These are phyloP conservation scores for Lecanosticta acicola DNA, from an alignment of 2,329 filamentous ascomycete genomes.

Conservation along the genomic window DNA sequence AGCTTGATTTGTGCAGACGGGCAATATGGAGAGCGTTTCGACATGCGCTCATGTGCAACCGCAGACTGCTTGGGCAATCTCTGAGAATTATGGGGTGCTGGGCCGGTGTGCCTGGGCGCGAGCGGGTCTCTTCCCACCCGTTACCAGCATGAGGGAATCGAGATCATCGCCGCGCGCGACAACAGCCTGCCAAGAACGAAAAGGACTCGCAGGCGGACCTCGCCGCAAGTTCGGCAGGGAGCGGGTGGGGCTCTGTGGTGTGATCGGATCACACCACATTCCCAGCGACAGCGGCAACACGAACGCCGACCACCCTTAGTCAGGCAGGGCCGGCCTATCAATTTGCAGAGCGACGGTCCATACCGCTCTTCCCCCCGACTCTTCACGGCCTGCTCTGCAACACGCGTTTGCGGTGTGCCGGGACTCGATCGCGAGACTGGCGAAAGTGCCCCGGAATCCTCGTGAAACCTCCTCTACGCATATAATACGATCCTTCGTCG, in stretches of 20 bases:
- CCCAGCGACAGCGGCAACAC: slow-evolving; percentile 6
- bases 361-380: slow-evolving; percentile 7
- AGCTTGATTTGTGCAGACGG: not conserved
- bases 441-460: not conserved
- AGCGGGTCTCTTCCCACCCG: not conserved
- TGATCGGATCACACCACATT: slow-evolving; percentile 11
- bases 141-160: too few relatives aligned
- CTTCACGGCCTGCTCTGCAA: slow-evolving; percentile 3
- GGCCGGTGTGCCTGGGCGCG: not conserved
- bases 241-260: slow-evolving; percentile 1
- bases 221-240: not conserved
- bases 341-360: slow-evolving; percentile 3
- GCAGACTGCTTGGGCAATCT: not conserved
- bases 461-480: slow-evolving; percentile 1
- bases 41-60: not conserved
- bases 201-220: not conserved
- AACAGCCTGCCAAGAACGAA: too few relatives aligned
- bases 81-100: not conserved
- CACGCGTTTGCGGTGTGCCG: slow-evolving; percentile 4
- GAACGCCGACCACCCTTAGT: not conserved
- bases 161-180: too few relatives aligned
- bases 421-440: slow-evolving; percentile 3
- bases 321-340: slow-evolving; percentile 5
- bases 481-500: slow-evolving; percentile 4
- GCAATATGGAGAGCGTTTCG: not conserved